phyloP scores from a whole-genome alignment of 495 filamentous ascomycete species.

The Jackrogersella minutella region DNA sequence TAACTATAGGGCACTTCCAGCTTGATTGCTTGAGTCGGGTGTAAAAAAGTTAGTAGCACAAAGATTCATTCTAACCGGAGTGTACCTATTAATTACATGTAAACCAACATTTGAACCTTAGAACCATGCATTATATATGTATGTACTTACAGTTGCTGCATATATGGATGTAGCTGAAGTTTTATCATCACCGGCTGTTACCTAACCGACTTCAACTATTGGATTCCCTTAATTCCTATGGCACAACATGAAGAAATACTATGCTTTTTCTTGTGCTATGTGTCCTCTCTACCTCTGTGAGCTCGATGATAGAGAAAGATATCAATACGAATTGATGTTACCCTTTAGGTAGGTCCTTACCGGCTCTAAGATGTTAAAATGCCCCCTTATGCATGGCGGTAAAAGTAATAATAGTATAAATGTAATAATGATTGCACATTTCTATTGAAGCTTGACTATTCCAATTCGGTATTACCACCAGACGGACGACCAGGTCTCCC shows the following conservation, averaged over 20 bases:
- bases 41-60: too few species aligned
- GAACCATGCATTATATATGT: too few species aligned
- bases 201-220: conserved; percentile 12
- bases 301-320: background rate
- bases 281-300: conserved; percentile 22
- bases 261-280: conserved; percentile 17
- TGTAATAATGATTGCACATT: background rate
- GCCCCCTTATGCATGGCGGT: conserved; percentile 11
- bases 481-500: conserved; percentile 8
- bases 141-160: background rate
- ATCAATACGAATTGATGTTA: conserved; percentile 24
- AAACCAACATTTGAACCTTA: too few species aligned
- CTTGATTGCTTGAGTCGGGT: too few species aligned
- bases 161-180: background rate
- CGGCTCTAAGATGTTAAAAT: background rate
- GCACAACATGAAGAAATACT: background rate
- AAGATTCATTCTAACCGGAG: too few species aligned
- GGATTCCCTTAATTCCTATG: conserved; percentile 12
- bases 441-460: conserved; percentile 27
- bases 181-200: conserved; percentile 12
- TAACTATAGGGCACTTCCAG: conserved; percentile 3
- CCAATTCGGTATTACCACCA: conserved; percentile 25
- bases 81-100: too few species aligned
- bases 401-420: conserved; percentile 1
- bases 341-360: conserved; percentile 36